These are phyloP conservation scores for Whalleya microplaca DNA, from an alignment of 2,329 filamentous ascomycete species.

Conservation along the genomic window DNA sequence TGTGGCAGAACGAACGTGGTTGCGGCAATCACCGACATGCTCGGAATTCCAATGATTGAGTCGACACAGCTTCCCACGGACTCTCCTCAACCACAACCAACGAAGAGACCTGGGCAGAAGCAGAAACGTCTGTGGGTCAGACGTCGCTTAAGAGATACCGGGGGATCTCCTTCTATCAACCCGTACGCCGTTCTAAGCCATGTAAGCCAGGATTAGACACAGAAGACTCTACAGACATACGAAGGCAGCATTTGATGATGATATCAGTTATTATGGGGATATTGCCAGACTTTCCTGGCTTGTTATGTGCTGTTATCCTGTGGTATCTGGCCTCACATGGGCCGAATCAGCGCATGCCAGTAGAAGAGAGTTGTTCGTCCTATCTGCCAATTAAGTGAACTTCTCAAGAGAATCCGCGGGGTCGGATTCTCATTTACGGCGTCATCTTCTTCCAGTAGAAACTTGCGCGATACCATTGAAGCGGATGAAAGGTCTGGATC, in stretches of 20 bases:
- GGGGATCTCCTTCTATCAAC: slow-evolving; percentile 26
- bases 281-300: background rate
- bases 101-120: slow-evolving; percentile 17
- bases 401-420: too few relatives aligned
- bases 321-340: too few relatives aligned
- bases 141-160: slow-evolving; percentile 8
- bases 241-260: background rate
- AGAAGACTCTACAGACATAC: background rate
- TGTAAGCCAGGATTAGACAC: slow-evolving; percentile 11
- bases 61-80: background rate
- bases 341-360: too few relatives aligned
- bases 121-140: background rate
- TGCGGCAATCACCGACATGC: slow-evolving; percentile 19
- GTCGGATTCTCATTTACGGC: too few relatives aligned
- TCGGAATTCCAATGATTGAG: slow-evolving; percentile 19
- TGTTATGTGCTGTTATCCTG: too few relatives aligned
- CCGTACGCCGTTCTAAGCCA: slow-evolving; percentile 29
- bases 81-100: background rate
- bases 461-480: too few relatives aligned
- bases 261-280: too few relatives aligned
- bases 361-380: too few relatives aligned
- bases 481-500: too few relatives aligned
- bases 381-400: too few relatives aligned
- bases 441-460: too few relatives aligned
- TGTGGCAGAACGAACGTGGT: slow-evolving; percentile 16